Percentiles rank a stretch among this genome's conserved stretches.
Conservation (phyloP, 108 stramenopile species). For the Skeletonema marinoi region DNA sequence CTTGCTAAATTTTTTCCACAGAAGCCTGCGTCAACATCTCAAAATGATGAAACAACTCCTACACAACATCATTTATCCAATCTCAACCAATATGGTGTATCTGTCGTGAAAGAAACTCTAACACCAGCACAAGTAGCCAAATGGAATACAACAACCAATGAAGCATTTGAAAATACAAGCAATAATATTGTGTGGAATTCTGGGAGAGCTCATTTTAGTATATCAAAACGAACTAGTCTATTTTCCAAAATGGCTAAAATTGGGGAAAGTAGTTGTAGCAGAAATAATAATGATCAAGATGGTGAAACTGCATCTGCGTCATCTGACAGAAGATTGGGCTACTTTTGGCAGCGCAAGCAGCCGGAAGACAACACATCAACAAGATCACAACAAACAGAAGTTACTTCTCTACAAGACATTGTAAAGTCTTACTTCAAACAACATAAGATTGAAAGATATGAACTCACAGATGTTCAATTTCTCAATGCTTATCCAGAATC, state of each 20-base stretch:
- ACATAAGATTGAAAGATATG: constrained; percentile 25
- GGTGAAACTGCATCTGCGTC: background rate
- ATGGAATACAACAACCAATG: constrained; percentile 26
- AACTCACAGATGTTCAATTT: constrained; percentile 40
- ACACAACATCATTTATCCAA: constrained; percentile 7
- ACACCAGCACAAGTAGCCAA: constrained; percentile 3
- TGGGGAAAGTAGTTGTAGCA: background rate
- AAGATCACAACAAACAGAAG: background rate
- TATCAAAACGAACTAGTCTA: constrained; percentile 21
- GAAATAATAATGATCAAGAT: background rate
- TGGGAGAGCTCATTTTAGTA: constrained; percentile 31
- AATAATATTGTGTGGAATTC: constrained; percentile 34
- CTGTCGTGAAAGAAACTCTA: constrained; percentile 22
- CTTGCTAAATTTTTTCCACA: constrained; percentile 14
- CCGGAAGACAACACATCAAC: background rate
- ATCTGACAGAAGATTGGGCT: background rate
- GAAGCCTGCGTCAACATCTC: background rate
- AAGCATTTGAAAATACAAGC: constrained; percentile 11
- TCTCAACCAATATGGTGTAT: constrained; percentile 17
- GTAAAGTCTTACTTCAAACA: constrained; percentile 31
- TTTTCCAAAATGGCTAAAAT: constrained; percentile 25
- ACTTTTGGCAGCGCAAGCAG: background rate
- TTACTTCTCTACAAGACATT: constrained; percentile 17
- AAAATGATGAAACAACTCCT: background rate
- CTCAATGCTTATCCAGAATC: constrained; percentile 32